phyloP scores from a whole-genome alignment of 1,284 basidiomycete species.

The Puccinia coronata region DNA sequence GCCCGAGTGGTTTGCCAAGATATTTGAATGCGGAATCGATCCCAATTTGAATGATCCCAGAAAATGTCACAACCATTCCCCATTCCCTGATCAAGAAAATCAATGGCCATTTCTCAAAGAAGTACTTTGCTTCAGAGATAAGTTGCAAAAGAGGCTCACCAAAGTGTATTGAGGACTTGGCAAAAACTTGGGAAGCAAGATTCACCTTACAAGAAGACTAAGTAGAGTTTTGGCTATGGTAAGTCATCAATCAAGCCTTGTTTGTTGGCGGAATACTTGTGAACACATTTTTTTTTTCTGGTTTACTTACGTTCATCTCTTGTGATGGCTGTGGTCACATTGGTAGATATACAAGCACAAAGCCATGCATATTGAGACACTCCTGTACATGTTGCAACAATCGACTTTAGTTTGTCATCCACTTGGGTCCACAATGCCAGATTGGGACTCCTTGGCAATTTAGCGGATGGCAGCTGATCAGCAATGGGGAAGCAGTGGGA shows the following conservation, averaged over 20 bases:
- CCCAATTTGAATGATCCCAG: constrained; percentile 64
- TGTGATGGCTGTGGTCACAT: neutral
- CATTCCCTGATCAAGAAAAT: no score
- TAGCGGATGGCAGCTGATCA: no score
- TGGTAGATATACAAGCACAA: constrained; percentile 54
- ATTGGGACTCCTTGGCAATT: constrained; percentile 76
- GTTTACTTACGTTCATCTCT: neutral
- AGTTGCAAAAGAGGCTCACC: constrained; percentile 71
- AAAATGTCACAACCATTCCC: constrained; percentile 74
- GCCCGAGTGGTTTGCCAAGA: constrained; percentile 68
- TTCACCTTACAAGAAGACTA: constrained; percentile 67
- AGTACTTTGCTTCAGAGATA: constrained; percentile 76
- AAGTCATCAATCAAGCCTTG: no score
- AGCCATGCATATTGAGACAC: constrained; percentile 65
- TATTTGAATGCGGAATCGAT: constrained; percentile 82
- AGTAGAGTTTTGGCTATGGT: constrained; percentile 74
- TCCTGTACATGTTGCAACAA: constrained; percentile 91
- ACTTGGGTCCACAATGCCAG: constrained; percentile 70
- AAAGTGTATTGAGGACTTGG: constrained; percentile 73
- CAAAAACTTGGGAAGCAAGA: constrained; percentile 61
- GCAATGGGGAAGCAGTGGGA: no score
- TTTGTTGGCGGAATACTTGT: no score
- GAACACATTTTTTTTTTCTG: neutral
- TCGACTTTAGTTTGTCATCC: constrained; percentile 76
- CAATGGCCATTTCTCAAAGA: constrained; percentile 80